Evolutionary conservation across 2,329 filamentous ascomycete species (phyloP).

Genomic region (Penicillium sp.): DNA sequence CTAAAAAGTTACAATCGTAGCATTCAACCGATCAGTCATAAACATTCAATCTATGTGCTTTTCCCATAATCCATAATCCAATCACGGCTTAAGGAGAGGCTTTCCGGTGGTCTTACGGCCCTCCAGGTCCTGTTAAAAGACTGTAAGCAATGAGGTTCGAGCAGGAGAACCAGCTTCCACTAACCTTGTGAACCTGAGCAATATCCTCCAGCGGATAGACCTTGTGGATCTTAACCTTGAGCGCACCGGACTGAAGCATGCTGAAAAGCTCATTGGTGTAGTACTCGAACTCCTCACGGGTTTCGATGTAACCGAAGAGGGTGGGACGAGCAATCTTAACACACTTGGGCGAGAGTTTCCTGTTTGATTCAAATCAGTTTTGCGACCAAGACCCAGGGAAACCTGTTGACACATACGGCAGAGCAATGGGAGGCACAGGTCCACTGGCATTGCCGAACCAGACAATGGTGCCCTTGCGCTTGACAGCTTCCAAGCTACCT

Average conservation of each 20-base stretch:
- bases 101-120: conserved; percentile 82
- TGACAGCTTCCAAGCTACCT: conserved; percentile 68
- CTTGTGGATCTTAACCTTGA: conserved; percentile 73
- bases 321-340: conserved; percentile 72
- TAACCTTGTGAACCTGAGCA: conserved; percentile 63
- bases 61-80: not conserved
- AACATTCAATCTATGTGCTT: not conserved
- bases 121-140: conserved; percentile 63
- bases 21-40: not conserved
- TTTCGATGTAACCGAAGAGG: conserved; percentile 68
- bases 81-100: conserved; percentile 66
- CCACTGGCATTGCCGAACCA: conserved; percentile 82
- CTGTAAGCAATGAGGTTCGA: conserved; percentile 1
- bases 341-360: conserved; percentile 67
- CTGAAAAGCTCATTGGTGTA: conserved; percentile 72
- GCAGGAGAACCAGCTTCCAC: conserved; percentile 9
- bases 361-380: not conserved
- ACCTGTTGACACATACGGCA: conserved; percentile 53
- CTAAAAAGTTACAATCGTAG: not conserved
- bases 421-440: conserved; percentile 66
- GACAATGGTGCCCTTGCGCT: conserved; percentile 72
- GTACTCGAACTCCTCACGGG: conserved; percentile 66
- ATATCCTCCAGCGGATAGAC: conserved; percentile 74
- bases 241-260: conserved; percentile 65
- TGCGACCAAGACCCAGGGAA: not conserved